phyloP scores from a whole-genome alignment of 305 asterid species.

The Plantago lanceolata region DNA sequence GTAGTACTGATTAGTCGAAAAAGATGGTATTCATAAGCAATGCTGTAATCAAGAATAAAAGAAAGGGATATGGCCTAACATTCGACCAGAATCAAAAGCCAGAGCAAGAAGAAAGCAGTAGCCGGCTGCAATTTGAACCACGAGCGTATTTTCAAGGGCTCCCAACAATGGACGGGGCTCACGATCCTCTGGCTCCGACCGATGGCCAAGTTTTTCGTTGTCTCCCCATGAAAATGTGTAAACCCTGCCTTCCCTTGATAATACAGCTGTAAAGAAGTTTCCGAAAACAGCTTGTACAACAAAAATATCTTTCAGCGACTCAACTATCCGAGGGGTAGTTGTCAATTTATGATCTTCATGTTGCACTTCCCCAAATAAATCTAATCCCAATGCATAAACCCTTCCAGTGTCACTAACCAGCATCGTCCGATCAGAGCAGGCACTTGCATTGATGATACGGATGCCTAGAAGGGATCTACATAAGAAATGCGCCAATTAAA shows the following conservation, averaged over 20 bases:
- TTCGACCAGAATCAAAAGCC: slow-evolving; percentile 87
- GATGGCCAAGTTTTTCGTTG: slow-evolving; percentile 79
- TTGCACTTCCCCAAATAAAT: slow-evolving; percentile 76
- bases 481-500: slow-evolving; percentile 29
- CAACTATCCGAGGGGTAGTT: slow-evolving; percentile 70
- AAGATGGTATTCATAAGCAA: background rate
- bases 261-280: slow-evolving; percentile 81
- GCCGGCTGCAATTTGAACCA: slow-evolving; percentile 96
- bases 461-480: slow-evolving; percentile 81
- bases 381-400: slow-evolving; percentile 82
- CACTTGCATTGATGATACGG: slow-evolving; percentile 80
- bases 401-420: slow-evolving; percentile 70
- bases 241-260: slow-evolving; percentile 83
- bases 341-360: slow-evolving; percentile 58
- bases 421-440: slow-evolving; percentile 83
- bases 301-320: slow-evolving; percentile 80
- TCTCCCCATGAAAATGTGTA: slow-evolving; percentile 98
- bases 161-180: slow-evolving; percentile 81
- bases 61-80: slow-evolving; percentile 43
- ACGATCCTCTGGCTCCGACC: slow-evolving; percentile 62
- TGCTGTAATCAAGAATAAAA: slow-evolving; percentile 5
- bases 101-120: slow-evolving; percentile 95
- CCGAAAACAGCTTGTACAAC: slow-evolving; percentile 96
- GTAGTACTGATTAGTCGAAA: no score
- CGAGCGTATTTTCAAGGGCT: slow-evolving; percentile 68